Base-by-base conservation (phyloP, 2,329 filamentous ascomycete genomes). In the Alternaria novae-zelandiae region DNA sequence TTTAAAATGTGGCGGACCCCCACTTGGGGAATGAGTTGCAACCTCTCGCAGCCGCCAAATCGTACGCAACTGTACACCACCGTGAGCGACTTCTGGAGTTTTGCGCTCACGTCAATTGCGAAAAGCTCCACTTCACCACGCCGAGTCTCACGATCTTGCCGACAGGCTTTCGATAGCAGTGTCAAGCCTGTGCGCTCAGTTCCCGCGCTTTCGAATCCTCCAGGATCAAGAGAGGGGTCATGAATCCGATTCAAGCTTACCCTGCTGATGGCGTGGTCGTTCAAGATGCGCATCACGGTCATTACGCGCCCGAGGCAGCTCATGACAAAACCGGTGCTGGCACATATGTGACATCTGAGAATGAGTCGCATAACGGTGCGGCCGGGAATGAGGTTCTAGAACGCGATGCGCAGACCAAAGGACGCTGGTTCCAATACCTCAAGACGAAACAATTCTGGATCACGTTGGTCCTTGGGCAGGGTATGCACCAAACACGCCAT, bases 361-460 rank as follows among this genome's bases (percentile, higher is more conserved):
- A 78, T 53, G 77, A 69, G 70, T 67, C 43, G 32, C 66, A 63
- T 41, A 63, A 58, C 25, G 64, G 23, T 41, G 67, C 47, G 63
- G 63, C 56, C 9, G 62, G 56, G 20, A 72, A 71, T 43, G 63
- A 65, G 45, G 67, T 74, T 45, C 57, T 74, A n/a, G 73, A 76
- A 53, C 57, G 64, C 15, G 73, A 78, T 60, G 84, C 85, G 60
- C 66, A 76, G 62, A 80, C 70, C 47, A 81, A 80, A 61, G 82
- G 83, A 68, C 79, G 83, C 5, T 85, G 83, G 69, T 86, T 90
- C 69, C 83, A 90, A 46, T 98, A 96, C 82, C 84, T 98, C 67
- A 86, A 86, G 71, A 97, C 94, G 11, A 86, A 86, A 74, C 92
- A 97, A 78, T 98, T 99, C 79, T 98, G 93, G 88, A 83, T 93